Percentiles rank a stretch among this genome's conserved stretches.
Conservation (phyloP, 2,329 filamentous ascomycete genomes). For the Amphichorda felina region DNA sequence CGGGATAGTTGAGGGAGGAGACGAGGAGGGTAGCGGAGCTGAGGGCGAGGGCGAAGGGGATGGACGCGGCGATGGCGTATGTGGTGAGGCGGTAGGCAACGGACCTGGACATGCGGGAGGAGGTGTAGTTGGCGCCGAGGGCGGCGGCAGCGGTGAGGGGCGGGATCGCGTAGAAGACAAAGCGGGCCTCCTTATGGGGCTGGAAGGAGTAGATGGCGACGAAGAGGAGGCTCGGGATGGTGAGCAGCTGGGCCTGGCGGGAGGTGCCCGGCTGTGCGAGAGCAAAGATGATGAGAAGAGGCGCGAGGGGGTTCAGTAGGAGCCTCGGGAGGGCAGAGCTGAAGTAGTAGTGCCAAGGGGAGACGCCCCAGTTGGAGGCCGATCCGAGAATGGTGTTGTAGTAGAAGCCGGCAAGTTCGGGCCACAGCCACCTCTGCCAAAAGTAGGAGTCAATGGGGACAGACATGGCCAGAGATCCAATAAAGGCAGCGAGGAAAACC, state of each 20-base stretch:
- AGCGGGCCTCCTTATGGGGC: slow-evolving; percentile 93
- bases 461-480: slow-evolving; percentile 56
- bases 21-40: slow-evolving; percentile 60
- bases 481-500: slow-evolving; percentile 52
- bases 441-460: slow-evolving; percentile 82
- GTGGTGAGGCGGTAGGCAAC: slow-evolving; percentile 41
- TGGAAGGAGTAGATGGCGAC: slow-evolving; percentile 73
- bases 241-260: slow-evolving; percentile 31
- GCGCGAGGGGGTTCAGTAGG: slow-evolving; percentile 64
- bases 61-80: slow-evolving; percentile 43
- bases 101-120: slow-evolving; percentile 52
- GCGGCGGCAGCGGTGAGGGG: slow-evolving; percentile 68
- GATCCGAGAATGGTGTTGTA: slow-evolving; percentile 83
- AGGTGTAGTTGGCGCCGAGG: slow-evolving; percentile 60
- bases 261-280: slow-evolving; percentile 33
- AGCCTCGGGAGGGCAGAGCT: slow-evolving; percentile 69
- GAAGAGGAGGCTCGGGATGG: slow-evolving; percentile 60
- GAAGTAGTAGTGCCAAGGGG: slow-evolving; percentile 81
- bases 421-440: slow-evolving; percentile 83
- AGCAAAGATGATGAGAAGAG: slow-evolving; percentile 41
- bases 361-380: slow-evolving; percentile 78
- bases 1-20: slow-evolving; percentile 88
- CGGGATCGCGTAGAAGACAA: slow-evolving; percentile 82
- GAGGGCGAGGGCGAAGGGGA: slow-evolving; percentile 44
- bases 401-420: slow-evolving; percentile 78